Base-by-base conservation (phyloP, 2,329 filamentous ascomycete species). In the Fusarium sublunatum region DNA sequence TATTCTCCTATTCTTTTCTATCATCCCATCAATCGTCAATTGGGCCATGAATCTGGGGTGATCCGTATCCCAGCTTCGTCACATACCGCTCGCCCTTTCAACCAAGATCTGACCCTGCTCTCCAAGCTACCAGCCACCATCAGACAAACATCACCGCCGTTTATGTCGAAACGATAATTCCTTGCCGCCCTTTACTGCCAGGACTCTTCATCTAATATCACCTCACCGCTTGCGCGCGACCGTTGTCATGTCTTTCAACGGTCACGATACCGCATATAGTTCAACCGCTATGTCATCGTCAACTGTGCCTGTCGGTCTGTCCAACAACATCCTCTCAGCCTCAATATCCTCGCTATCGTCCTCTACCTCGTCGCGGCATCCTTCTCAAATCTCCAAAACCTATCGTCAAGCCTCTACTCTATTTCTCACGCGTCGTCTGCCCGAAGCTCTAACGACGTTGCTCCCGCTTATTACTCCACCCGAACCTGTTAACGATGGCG, bases 391-490 rank as follows among this genome's bases (percentile, higher is more conserved):
- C 72, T 95, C 94, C 68, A 95, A 95, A 78, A 91, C 91, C 28
- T 98, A 98, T 79, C 92, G 94, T 67, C 93, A 97, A 79, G 91
- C 95, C 29, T 96, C 93, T 7, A 93, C 95, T 65, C 86, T 98
- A 24, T 99, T 96, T 79, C 84, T 99, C 58, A 99, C 95, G 76
- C 93, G 95, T 76, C 91, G 94, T 43, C 82, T 98, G 50, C 91
- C 92, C 68, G 95, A 99, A 78, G 91, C 94, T 0, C 83, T 97
- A 28, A 91, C 92, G 22, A 93, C 91, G 5, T 86, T 99, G 48
- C 83, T 93, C 43, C 92, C 94, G 8, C 84, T 97, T 60, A 90
- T 99, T 72, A 88, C 85, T 2, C 83, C 88, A 7, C 74, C 79
- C 62, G 78, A 79, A 28, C 77, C 82, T 53, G 77, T 78, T 19